Evolutionary conservation across 768 basidiomycete genomes (phyloP), one percentile per base, ranked within the genome.

Genomic region (Collybia sordida): DNA sequence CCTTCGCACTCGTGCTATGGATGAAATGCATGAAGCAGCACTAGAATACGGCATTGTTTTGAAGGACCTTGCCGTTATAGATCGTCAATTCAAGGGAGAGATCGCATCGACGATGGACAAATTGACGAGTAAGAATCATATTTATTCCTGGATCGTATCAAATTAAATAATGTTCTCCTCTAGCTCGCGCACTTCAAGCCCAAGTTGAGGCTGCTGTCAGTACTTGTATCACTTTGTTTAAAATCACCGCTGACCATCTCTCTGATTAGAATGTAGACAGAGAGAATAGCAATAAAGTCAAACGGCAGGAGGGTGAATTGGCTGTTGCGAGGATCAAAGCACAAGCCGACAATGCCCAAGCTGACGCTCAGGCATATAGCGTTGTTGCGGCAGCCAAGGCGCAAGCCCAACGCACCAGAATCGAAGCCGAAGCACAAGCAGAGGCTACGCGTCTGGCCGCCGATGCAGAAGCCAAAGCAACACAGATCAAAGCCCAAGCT

Each of bases 71-170:
- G 85, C 90, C 47, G 90, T 93, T 47, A 92, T 92, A 50, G 89
- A 92, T 62, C 74, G 90, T 24, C 86, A 91, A 58, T 93, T 93
- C 74, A 92, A 93, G 72, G 90, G 89, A 51, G 90, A 93, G 60
- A 90, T 91, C 56, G 90, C 88, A 1, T 71, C 78, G 22, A 89
- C 88, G 1, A 92, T 91, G 90, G 86, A 91, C 61, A 88, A 89
- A 61, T 74, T 91, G 46, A 92, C 88, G 3, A 72, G 67, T 71
- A 47, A 55, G 64, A 51, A 6, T 35, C 25, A 4, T 25, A 35
- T 21, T 5, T 19, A 18, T 28, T 7, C 18, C 4, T 49, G 25
- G 15, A 34, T 28, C 18, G 17, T 17, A 17, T 21, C 18, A 49
- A 22, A 15, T 57, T 59, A 48, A 60, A 38, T 47, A 35, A 23